Evolutionary conservation across 2,329 filamentous ascomycete species (phyloP), one percentile per base, ranked within the genome.

Genomic region (Aspergillus niger): DNA sequence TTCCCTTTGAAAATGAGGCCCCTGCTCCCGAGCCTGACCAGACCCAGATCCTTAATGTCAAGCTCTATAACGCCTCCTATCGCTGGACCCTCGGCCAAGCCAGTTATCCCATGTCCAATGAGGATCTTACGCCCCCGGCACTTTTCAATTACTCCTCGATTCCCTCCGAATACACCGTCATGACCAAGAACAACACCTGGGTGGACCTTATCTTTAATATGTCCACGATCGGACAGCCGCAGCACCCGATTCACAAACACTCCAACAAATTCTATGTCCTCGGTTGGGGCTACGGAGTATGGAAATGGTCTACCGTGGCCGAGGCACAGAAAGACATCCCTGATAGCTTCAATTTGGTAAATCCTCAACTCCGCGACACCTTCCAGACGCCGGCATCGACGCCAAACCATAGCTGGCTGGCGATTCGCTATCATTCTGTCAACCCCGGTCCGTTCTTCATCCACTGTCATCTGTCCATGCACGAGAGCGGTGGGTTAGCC

Each of bases 401-500:
- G 8, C 70, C 70, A 0, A 24, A 28, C 17, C 70, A 74, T 2
- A 67, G 65, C 3, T 83, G 80, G 80, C 67, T 80, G 48, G 79
- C 75, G 0, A 63, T 82, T 15, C 63, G 80, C 39, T 84, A 83
- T 59, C 76, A 81, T 49, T 77, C 79, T 1, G 69, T 74, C 0
- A 81, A 80, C 57, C 79, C 81, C 0, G 81, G 81, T 0, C 75
- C 80, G 0, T 83, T 77, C 59, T 66, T 84, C 52, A 63, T 84
- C 47, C 82, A 84, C 68, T 84, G 82, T 61, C 81, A 84, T 67
- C 78, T 83, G 17, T 74, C 81, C 63, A 76, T 74, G 7, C 81
- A 84, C 70, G 65, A 82, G 49, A 70, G 71, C 24, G 80, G 80
- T 0, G 81, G 80, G 0, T 83, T 83, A 80, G 76, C 76, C 0